Evolutionary conservation across 1,284 basidiomycete species (phyloP), one percentile per base, ranked within the genome.

Genomic region (Salmacisia buchloeana): DNA sequence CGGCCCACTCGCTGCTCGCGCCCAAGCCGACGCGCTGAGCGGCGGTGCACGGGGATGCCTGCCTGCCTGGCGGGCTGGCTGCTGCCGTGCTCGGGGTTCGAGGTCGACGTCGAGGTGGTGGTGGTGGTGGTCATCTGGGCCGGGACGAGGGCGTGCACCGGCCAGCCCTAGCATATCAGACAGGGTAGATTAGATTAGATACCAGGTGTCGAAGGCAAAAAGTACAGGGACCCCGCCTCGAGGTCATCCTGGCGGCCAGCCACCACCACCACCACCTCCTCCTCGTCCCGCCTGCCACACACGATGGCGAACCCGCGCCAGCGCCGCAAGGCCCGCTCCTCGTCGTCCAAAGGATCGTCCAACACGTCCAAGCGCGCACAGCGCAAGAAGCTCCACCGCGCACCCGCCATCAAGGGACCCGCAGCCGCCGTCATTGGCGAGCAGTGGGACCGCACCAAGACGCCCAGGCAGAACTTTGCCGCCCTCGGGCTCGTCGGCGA

Each of bases 271-370:
- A 4, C 10, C 49, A 23, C 29, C 29, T 18, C 54, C n/a, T 6
- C 33, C 38, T 13, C 27, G 9, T 27, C 38, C 38, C 15, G 9
- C 18, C 29, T 39, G 36, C 21, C 6, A 52, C 60, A 69, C 61
- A 23, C 41, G 7, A 96, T 97, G 93, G 91, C 89, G 61, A 96
- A 94, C 80, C 93, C 93, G 71, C 86, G 92, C 64, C 93, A 96
- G 82, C 85, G 90, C 66, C 85, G 88, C 67, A 93, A 93, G 82
- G 79, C 85, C 59, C 86, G 88, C 36, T 91, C 90, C 56, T 85
- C 86, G 4, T 58, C 65, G 23, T 61, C 68, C 38, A 64, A 68
- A 27, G 74, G 71, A 25, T 83, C 86, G 9, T 84, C 91, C 77
- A 86, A 82, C 69, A 82, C 87, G 21, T 85, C 91, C 59, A 87